Conservation (phyloP, 768 basidiomycete genomes). For the Hygrophoropsis aurantiaca region DNA sequence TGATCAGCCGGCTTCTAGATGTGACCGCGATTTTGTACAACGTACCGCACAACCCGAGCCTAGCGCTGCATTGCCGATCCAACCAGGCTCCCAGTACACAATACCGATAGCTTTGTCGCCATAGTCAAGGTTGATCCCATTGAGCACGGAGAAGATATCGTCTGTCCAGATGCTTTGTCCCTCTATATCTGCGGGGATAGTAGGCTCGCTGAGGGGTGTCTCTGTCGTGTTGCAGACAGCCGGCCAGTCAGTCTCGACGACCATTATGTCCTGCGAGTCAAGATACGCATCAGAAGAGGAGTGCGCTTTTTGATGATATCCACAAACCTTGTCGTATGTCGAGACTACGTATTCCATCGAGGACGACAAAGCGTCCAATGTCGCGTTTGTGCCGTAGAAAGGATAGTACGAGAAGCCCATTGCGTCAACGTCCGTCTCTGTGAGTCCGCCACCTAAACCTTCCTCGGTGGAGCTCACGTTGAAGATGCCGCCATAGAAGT, state of each 20-base stretch:
- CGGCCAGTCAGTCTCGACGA: slow-evolving; percentile 69
- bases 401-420: slow-evolving; percentile 69
- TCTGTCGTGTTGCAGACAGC: slow-evolving; percentile 41
- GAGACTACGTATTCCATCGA: slow-evolving; percentile 52
- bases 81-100: slow-evolving; percentile 69
- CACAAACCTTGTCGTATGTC: slow-evolving; percentile 46
- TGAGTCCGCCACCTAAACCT: slow-evolving; percentile 39
- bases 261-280: slow-evolving; percentile 44
- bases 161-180: slow-evolving; percentile 57
- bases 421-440: slow-evolving; percentile 51
- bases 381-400: slow-evolving; percentile 61
- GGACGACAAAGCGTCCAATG: slow-evolving; percentile 45
- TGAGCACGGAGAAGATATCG: slow-evolving; percentile 48
- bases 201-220: slow-evolving; percentile 43
- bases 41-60: slow-evolving; percentile 28
- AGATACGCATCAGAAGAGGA: not conserved
- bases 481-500: slow-evolving; percentile 54
- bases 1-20: slow-evolving; percentile 19
- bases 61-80: slow-evolving; percentile 54
- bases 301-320: not conserved
- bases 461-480: slow-evolving; percentile 22
- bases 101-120: slow-evolving; percentile 49
- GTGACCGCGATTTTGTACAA: not conserved
- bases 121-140: slow-evolving; percentile 36
- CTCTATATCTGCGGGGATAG: slow-evolving; percentile 45